These are phyloP conservation scores for Cyberlindnera japonica DNA, from an alignment of 805 yeast species.

Conservation along the genomic window DNA sequence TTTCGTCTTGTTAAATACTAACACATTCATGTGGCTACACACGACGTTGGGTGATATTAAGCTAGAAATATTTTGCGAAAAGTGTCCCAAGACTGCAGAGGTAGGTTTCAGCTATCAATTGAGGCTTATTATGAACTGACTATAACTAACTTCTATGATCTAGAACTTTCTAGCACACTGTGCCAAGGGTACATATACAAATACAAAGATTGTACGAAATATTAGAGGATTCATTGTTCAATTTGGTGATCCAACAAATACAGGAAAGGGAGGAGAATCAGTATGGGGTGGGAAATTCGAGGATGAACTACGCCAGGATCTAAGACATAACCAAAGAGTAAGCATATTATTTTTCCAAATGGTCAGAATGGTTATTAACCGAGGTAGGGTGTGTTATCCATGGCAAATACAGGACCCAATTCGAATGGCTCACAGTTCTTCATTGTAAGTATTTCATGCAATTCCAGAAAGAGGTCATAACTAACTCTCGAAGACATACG, in stretches of 20 bases:
- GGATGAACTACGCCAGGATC: conserved; percentile 69
- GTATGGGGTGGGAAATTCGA: conserved; percentile 74
- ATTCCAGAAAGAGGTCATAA: not conserved
- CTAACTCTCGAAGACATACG: conserved; percentile 55
- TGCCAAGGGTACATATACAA: conserved; percentile 40
- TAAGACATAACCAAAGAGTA: conserved; percentile 66
- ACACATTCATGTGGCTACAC: conserved; percentile 28
- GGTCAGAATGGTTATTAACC: too few species aligned
- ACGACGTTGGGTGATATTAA: conserved; percentile 38
- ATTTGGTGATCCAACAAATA: conserved; percentile 79
- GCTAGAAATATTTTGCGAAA: conserved; percentile 36
- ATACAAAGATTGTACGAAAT: conserved; percentile 67
- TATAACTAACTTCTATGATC: conserved; percentile 5
- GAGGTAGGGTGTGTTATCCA: conserved; percentile 57
- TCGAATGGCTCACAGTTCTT: conserved; percentile 70
- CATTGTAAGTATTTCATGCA: conserved; percentile 35
- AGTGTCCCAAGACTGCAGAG: conserved; percentile 37
- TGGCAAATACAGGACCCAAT: conserved; percentile 69
- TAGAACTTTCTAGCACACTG: conserved; percentile 43
- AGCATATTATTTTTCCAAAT: too few species aligned
- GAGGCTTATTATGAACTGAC: not conserved
- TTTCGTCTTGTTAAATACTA: not conserved
- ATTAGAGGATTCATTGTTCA: conserved; percentile 73
- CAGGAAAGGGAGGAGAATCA: conserved; percentile 79
- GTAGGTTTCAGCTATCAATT: conserved; percentile 19